Evolutionary conservation across 83 land plant genomes (phyloP).

Genomic region (Picea abies): DNA sequence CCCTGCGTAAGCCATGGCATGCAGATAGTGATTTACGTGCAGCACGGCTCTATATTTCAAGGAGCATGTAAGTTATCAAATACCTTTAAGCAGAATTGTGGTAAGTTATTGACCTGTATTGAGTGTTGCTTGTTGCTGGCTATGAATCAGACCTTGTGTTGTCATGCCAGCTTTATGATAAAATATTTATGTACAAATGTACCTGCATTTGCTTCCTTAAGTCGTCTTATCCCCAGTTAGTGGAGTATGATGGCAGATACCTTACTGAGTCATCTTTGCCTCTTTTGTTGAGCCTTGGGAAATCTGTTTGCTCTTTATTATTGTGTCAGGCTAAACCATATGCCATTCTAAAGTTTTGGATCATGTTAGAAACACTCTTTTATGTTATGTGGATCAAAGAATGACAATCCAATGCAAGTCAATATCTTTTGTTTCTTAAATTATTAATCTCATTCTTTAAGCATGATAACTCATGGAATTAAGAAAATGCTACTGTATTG

Average conservation of each 20-base stretch:
- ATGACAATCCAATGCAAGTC: not conserved
- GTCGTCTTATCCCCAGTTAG: not conserved
- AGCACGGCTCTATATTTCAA: conserved; percentile 18
- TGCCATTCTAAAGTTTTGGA: not conserved
- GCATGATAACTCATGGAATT: not conserved
- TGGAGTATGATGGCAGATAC: not conserved
- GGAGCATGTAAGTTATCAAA: not conserved
- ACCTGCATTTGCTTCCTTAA: not conserved
- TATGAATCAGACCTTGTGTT: not conserved
- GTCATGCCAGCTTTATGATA: not conserved
- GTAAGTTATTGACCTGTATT: not conserved
- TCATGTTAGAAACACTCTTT: not conserved
- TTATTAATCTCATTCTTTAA: not conserved
- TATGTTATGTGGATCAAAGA: not conserved
- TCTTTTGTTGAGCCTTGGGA: too few relatives aligned
- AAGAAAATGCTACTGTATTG: not conserved
- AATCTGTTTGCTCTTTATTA: not conserved
- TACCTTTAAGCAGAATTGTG: not conserved
- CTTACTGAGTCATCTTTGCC: not conserved
- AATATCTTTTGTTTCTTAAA: not conserved
- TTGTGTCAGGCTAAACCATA: not conserved
- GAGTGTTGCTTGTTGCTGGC: not conserved
- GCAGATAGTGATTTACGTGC: conserved; percentile 29
- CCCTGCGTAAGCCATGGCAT: conserved; percentile 1
- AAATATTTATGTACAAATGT: not conserved